Base-by-base conservation (phyloP, 192 early-diverging fungal species). In the Gonapodya sp. region DNA sequence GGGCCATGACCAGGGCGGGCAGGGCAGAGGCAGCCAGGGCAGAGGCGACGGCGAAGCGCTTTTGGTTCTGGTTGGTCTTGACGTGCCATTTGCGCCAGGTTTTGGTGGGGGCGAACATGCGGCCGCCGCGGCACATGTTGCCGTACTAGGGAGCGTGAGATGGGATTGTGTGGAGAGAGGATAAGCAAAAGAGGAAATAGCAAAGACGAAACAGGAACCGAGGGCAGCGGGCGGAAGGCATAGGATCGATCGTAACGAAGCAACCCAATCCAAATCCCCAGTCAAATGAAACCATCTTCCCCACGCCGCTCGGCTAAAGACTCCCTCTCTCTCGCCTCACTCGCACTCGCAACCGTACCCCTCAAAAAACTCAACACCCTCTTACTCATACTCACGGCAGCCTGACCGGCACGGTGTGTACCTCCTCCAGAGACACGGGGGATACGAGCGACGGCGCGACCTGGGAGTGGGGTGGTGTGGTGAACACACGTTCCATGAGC, bases 61-160 rank as follows among this genome's bases (percentile, higher is more conserved):
- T 95, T 92, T 98, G 95, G 94, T 97, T 97, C 86, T 93, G 83
- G 95, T 97, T 97, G 88, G 94, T 96, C 92, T 97, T 97, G 83
- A 98, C 90, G 92, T 98, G 96, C 96, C 97, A 99, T 92, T 97
- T 97, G 89, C 96, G 92, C 95, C 95, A 98, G 88, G 93, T 92
- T 93, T 99, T 99, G 92, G 95, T 99, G 78, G 97, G 97, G 81
- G 97, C 96, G 85, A 97, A 99, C 97, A 99, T 99, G 82, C 96
- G 94, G 88, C 97, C 96, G 84, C 95, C 95, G 88, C 96, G 95
- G 88, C 95, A 97, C 97, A 97, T 98, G 93, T 99, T 99, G 86
- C 97, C 96, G 91, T 98, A 99, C 46, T 64, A 64, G 8, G 8
- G 24, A 24, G 46, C 8, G 8, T 8, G 46, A 16, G 46, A 64